Evolutionary conservation across 176 grass and related monocot genomes (phyloP).

Genomic region (Chrysopogon serrulatus): DNA sequence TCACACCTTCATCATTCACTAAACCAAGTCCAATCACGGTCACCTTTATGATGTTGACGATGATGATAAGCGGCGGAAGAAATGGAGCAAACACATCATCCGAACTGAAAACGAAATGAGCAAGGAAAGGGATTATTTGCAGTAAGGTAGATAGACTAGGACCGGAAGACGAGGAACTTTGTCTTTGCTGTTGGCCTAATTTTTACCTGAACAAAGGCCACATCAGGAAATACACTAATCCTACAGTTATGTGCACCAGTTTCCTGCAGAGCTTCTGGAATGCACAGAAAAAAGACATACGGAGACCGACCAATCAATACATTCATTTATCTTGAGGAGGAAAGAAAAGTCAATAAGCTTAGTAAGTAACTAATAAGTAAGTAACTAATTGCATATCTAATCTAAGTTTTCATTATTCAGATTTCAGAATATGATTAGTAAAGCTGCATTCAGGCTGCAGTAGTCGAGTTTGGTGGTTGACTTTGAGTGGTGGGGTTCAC

Average conservation of each 20-base stretch:
- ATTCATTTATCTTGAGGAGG: neutral
- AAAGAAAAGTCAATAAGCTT: neutral
- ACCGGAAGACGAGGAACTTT: neutral
- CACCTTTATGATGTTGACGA: slow-evolving; percentile 63
- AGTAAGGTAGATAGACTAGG: neutral
- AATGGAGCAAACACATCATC: slow-evolving; percentile 51
- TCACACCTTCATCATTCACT: slow-evolving; percentile 69
- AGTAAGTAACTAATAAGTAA: too few species aligned
- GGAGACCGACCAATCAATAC: slow-evolving; percentile 10
- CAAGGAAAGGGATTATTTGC: neutral
- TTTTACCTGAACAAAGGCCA: slow-evolving; percentile 87
- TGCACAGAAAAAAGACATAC: neutral
- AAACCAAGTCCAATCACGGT: slow-evolving; percentile 68
- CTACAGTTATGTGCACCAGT: slow-evolving; percentile 67
- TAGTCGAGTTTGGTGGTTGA: too few species aligned
- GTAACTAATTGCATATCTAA: too few species aligned
- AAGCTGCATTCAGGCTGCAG: too few species aligned
- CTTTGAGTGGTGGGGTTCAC: too few species aligned
- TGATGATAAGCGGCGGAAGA: slow-evolving; percentile 47
- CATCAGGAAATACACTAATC: slow-evolving; percentile 59
- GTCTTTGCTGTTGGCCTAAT: neutral
- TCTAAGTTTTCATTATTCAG: too few species aligned
- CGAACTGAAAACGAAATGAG: neutral
- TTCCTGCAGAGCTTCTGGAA: slow-evolving; percentile 78
- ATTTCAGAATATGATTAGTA: too few species aligned